Base-by-base conservation (phyloP, 345 rosid genomes). In the Rhodamnia rubescens region DNA sequence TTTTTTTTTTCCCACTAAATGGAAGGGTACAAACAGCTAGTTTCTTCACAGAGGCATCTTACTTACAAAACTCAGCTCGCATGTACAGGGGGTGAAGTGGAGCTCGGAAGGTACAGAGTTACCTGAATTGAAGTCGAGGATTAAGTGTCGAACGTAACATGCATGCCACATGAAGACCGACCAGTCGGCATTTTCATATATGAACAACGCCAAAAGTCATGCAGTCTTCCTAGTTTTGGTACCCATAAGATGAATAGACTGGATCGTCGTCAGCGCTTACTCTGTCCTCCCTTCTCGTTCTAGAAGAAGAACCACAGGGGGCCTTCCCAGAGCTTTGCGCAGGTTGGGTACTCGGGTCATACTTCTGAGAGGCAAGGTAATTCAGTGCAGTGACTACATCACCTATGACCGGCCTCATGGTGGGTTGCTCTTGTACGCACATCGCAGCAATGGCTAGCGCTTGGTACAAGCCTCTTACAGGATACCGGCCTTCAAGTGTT, bases 381-480 rank as follows among this genome's bases (percentile, higher is more conserved):
- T 87, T 91, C 49, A 91, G 90, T 26, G 91, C 93, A 49, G 88
- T 82, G 74, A 91, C 93, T 44, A 91, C 91, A 57, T 91, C 91
- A 24, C 89, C 74, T 64, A 90, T 81, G 15, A 83, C 83, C 11
- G 91, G 93, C 32, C 93, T 88, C 90, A 87, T 85, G 78, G 55
- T 87, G 53, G 93, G 93, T 87, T 91, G 89, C 82, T 91, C 93
- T 85, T 90, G 93, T 78, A 91, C 90, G 57, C 93, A 90, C 91
- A 91, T 90, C 27, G 91, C 91, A 5, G 93, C 87, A 36, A 91
- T 89, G 26, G 93, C 91, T 6, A 91, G 91, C 40, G 91, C 91
- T 85, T 91, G 93, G 89, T 90, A 91, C 80, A 91, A 59, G 51
- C 91, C 91, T 85, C 91, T 87, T 20, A 56, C 75, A 13, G 90